phyloP scores from a whole-genome alignment of 805 yeast species.

The Jamesozyma lodderae region DNA sequence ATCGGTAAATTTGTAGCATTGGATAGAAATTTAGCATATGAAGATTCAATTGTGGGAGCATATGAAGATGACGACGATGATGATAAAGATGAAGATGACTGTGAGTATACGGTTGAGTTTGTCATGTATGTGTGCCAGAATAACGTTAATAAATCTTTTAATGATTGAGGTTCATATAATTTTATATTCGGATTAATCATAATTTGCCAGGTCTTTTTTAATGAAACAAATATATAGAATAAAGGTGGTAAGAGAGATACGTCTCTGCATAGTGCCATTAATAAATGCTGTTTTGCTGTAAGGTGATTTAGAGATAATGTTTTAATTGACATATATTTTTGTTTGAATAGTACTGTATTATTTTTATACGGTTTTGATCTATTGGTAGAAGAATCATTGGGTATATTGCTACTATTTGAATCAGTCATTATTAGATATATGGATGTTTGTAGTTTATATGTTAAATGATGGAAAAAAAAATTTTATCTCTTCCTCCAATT shows the following conservation, averaged over 20 bases:
- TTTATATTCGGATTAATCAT: conserved; percentile 11
- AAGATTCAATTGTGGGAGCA: conserved; percentile 2
- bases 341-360: not conserved
- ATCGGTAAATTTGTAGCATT: no score
- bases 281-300: conserved; percentile 66
- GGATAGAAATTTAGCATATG: no score
- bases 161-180: conserved; percentile 19
- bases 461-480: no score
- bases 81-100: conserved; percentile 4
- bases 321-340: conserved; percentile 34
- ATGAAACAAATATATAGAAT: conserved; percentile 41
- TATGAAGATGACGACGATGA: conserved; percentile 10
- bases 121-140: conserved; percentile 18
- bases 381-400: no score
- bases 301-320: conserved; percentile 60
- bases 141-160: conserved; percentile 15
- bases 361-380: no score
- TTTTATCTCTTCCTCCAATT: no score
- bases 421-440: no score
- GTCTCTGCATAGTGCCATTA: conserved; percentile 71
- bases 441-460: no score
- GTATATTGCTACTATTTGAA: no score
- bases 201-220: conserved; percentile 22
- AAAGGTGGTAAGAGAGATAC: conserved; percentile 63
- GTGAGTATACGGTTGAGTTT: no score